Conservation (phyloP, 768 basidiomycete species). For the Russula brevipes region DNA sequence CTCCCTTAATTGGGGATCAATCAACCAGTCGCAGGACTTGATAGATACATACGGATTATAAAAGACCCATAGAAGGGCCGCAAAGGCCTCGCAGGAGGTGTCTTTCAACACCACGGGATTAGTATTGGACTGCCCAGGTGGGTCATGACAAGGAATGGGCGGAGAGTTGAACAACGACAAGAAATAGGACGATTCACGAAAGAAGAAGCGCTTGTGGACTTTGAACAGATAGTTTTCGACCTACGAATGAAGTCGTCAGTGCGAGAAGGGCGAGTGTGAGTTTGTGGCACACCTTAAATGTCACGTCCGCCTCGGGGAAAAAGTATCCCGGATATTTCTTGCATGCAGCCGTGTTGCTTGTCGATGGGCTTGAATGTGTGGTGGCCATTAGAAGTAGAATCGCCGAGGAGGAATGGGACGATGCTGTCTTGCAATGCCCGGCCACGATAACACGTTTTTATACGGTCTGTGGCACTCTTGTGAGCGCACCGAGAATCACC, state of each 20-base stretch:
- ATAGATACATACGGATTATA: conserved; percentile 32
- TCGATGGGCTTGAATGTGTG: background rate
- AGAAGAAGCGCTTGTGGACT: conserved; percentile 58
- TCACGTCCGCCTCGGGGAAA: background rate
- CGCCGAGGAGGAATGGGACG: too few species aligned
- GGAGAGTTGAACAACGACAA: conserved; percentile 24
- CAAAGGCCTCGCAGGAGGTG: conserved; percentile 28
- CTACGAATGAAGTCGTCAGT: conserved; percentile 31
- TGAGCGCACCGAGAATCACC: too few species aligned
- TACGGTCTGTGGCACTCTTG: too few species aligned
- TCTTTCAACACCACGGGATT: conserved; percentile 31
- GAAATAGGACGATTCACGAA: conserved; percentile 53
- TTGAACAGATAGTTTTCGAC: conserved; percentile 52
- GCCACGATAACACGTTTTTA: too few species aligned
- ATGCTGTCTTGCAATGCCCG: too few species aligned
- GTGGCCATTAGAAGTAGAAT: background rate
- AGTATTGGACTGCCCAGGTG: conserved; percentile 30
- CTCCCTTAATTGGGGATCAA: conserved; percentile 33
- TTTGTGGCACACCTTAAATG: background rate
- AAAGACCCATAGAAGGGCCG: conserved; percentile 31
- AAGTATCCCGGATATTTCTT: background rate
- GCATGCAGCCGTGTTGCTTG: rapidly evolving
- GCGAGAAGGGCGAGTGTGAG: background rate
- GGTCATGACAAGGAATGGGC: conserved; percentile 25
- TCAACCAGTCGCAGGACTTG: conserved; percentile 30